A percentile compares a stretch with the other conserved stretches of the same genome.
These are phyloP conservation scores for Polygonum aviculare DNA, from an alignment of 148 eudicot genomes.

Conservation along the genomic window DNA sequence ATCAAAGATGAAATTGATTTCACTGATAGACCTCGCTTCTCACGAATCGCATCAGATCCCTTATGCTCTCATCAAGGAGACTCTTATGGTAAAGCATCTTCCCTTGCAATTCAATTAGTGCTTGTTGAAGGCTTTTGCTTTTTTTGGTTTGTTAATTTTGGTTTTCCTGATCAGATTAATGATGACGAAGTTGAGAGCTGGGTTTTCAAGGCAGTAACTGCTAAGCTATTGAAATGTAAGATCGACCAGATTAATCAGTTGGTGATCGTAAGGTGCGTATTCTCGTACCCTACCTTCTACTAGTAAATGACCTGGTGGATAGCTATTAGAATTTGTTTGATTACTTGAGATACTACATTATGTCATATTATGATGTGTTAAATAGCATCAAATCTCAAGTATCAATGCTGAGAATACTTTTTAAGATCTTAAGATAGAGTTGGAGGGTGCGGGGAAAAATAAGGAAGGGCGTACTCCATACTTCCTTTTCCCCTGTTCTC, in stretches of 20 bases:
- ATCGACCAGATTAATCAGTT: conserved; percentile 90
- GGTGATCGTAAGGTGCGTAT: conserved; percentile 61
- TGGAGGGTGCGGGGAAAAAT: neutral
- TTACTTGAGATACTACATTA: too few species aligned
- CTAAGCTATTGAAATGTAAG: conserved; percentile 75
- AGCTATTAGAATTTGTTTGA: neutral
- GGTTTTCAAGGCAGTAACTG: conserved; percentile 84
- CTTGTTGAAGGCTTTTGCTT: neutral
- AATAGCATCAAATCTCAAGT: neutral
- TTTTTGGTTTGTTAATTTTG: neutral
- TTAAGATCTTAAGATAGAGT: neutral
- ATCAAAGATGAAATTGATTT: conserved; percentile 77
- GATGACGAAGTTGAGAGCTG: conserved; percentile 75
- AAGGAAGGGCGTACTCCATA: neutral
- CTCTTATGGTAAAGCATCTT: conserved; percentile 46
- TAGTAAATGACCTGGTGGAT: neutral
- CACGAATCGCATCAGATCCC: conserved; percentile 64
- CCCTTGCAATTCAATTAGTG: neutral
- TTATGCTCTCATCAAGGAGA: conserved; percentile 64
- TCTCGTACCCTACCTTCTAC: neutral
- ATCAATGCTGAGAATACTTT: conserved; percentile 27
- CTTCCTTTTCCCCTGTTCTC: neutral
- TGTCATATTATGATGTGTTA: too few species aligned
- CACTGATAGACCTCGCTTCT: conserved; percentile 73
- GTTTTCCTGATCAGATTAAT: conserved; percentile 33